Conservation (phyloP, 1,284 basidiomycete genomes). For the Trichosporon faecale region DNA sequence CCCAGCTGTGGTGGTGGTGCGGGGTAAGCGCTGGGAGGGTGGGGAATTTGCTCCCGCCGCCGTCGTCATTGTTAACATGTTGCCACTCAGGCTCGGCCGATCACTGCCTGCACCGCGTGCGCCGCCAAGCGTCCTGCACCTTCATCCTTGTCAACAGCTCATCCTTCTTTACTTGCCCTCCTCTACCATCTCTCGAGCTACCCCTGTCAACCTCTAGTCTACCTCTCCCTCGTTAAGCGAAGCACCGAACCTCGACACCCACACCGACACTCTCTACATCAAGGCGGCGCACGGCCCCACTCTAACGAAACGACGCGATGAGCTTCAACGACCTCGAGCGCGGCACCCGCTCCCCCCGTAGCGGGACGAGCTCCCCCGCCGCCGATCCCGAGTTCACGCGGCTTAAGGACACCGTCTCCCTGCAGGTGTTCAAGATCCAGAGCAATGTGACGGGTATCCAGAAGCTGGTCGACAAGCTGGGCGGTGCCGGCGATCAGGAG, state of each 20-base stretch:
- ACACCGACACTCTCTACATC: neutral
- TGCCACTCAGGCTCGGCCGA: slow-evolving; percentile 5
- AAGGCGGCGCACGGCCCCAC: neutral
- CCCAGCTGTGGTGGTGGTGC: neutral
- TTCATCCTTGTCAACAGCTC: no score
- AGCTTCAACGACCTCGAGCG: slow-evolving; percentile 57
- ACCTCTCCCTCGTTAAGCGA: neutral
- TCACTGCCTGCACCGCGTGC: neutral
- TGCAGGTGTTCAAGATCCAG: slow-evolving; percentile 99
- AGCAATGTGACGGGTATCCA: slow-evolving; percentile 93
- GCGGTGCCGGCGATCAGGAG: slow-evolving; percentile 70
- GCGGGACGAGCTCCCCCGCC: neutral
- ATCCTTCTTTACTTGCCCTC: no score
- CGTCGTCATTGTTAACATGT: slow-evolving; percentile 10
- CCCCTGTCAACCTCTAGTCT: no score
- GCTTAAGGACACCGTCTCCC: slow-evolving; percentile 75
- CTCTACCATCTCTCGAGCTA: no score
- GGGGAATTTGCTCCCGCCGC: slow-evolving; percentile 1
- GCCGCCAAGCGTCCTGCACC: neutral
- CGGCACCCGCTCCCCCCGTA: slow-evolving; percentile 40
- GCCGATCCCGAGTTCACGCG: slow-evolving; percentile 60
- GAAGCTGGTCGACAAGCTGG: slow-evolving; percentile 86
- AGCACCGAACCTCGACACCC: neutral
- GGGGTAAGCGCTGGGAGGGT: neutral
- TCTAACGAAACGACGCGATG: slow-evolving; percentile 36